A percentile compares a stretch with the other conserved stretches of the same genome.
These are phyloP conservation scores for Lojkania enalia DNA, from an alignment of 2,329 filamentous ascomycete genomes.

Conservation along the genomic window DNA sequence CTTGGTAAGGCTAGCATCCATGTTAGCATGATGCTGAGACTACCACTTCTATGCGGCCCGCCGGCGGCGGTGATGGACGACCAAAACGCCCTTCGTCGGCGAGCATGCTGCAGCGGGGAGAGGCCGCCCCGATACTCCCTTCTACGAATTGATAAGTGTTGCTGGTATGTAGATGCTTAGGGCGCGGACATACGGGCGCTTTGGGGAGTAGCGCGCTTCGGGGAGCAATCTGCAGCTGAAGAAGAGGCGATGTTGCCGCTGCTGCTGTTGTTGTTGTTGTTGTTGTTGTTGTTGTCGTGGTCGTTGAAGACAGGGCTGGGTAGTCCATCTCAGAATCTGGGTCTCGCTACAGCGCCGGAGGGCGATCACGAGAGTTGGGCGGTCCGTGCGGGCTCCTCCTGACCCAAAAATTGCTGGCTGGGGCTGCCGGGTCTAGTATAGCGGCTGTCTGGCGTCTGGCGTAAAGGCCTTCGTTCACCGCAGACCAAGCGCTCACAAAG, in stretches of 20 bases:
- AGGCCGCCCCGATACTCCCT: too few species aligned
- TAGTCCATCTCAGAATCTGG: too few species aligned
- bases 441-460: constrained; percentile 10
- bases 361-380: constrained; percentile 36
- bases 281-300: not conserved
- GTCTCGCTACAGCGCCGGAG: not conserved
- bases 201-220: too few species aligned
- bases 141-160: too few species aligned
- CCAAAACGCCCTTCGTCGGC: too few species aligned
- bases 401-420: constrained; percentile 36
- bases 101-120: too few species aligned
- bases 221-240: not conserved
- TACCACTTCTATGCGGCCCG: too few species aligned
- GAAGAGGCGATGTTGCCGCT: not conserved
- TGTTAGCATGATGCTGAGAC: too few species aligned
- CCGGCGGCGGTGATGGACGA: too few species aligned
- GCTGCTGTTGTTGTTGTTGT: not conserved
- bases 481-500: not conserved
- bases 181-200: not conserved
- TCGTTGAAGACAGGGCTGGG: not conserved
- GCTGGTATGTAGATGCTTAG: not conserved
- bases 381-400: constrained; percentile 36
- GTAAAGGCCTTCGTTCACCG: not conserved
- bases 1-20: too few species aligned
- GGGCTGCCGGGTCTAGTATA: constrained; percentile 22